These are phyloP conservation scores for Podospora comata DNA, from an alignment of 495 filamentous ascomycete species.

Conservation along the genomic window DNA sequence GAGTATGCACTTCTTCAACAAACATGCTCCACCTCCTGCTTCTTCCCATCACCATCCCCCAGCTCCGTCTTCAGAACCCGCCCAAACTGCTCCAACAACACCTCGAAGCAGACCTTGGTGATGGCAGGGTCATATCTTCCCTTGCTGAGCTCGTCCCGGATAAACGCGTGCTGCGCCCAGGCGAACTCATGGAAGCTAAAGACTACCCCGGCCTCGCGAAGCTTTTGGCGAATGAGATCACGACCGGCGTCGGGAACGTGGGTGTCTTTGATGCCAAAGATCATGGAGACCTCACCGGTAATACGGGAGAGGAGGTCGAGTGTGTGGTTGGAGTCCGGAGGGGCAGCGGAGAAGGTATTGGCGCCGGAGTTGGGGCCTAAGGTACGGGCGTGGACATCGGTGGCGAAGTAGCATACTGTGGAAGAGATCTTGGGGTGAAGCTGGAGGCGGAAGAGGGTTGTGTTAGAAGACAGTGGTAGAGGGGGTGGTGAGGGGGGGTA, in stretches of 20 bases:
- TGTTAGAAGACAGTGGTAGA: too few species aligned
- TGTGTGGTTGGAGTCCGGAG: conserved; percentile 41
- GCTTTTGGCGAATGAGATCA: conserved; percentile 79
- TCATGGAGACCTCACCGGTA: conserved; percentile 78
- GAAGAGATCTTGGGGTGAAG: conserved; percentile 74
- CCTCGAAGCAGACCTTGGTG: conserved; percentile 85
- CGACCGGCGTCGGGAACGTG: conserved; percentile 84
- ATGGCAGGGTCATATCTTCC: conserved; percentile 88
- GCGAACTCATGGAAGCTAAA: conserved; percentile 88
- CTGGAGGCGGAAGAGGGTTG: conserved; percentile 14
- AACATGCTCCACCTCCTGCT: conserved; percentile 28
- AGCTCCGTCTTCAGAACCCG: conserved; percentile 74
- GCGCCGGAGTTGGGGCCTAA: conserved; percentile 53
- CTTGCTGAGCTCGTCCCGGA: conserved; percentile 92
- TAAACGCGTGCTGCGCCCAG: conserved; percentile 93
- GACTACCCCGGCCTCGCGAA: conserved; percentile 68
- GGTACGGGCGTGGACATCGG: conserved; percentile 77
- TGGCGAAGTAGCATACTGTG: conserved; percentile 86
- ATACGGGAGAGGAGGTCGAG: conserved; percentile 56
- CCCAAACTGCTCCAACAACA: conserved; percentile 81
- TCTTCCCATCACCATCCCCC: conserved; percentile 49
- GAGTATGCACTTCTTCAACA: conserved; percentile 8
- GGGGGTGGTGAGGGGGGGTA: not conserved
- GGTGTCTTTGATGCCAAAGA: conserved; percentile 87
- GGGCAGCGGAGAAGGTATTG: conserved; percentile 33